Base-by-base conservation (phyloP, 2,329 filamentous ascomycete species). In the Myriangium duriaei region DNA sequence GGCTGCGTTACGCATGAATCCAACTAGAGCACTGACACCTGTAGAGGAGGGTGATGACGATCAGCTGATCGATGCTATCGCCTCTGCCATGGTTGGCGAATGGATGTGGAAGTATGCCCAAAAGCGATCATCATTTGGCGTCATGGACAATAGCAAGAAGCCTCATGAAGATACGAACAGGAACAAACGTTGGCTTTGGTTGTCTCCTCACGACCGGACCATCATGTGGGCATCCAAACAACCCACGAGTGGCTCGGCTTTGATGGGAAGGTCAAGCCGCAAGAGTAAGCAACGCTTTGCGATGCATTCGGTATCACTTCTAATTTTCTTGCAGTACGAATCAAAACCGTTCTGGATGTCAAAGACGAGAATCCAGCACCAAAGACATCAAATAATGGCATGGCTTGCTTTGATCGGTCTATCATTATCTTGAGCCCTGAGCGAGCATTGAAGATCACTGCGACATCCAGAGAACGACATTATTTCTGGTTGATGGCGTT, bases 181-280 rank as follows among this genome's bases (percentile, higher is more conserved):
- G 18, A 91, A 98, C 58, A 95, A 87, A 64, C 74, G 91, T 57
- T 98, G 91, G 91, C 91, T 98, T 2, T 98, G 91, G 91, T 72
- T 98, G 45, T 91, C 88, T 12, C 91, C 91, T 2, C 96, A 98
- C 54, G 91, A 98, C 61, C 73, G 87, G 45, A 81, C 88, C 10
- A 88, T 98, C 43, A 83, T 98, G 59, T 98, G 91, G 91, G 95
- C 88, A 60, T 93, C 81, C 68, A 95, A 93, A 67, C 91, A 98
- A 61, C 91, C 91, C 11, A 84, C 79, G 7, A 85, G 79, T 49
- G 86, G 87, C 19, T 81, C 76, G 50, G 88, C 87, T 19, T 62
- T 98, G 58, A 71, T 96, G 68, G 91, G 91, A 48, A 98, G 96
- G 67, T 81, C 81, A 54, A 91, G 91, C 39, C 79, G 91, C 50